phyloP scores from a whole-genome alignment of 2,329 filamentous ascomycete genomes.

The Colletotrichum incanum region DNA sequence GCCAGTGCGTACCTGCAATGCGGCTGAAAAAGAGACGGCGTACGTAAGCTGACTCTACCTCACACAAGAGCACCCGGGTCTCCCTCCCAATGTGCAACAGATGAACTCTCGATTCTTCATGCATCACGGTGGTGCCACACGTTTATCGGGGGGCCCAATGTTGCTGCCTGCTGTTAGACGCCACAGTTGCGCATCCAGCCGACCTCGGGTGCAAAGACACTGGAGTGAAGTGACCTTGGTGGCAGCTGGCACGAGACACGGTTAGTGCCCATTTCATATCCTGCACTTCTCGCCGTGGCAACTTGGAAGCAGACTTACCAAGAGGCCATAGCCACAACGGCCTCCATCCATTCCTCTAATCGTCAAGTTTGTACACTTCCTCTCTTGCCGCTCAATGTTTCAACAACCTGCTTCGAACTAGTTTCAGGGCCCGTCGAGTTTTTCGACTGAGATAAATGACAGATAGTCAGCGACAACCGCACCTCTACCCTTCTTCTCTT shows the following conservation, averaged over 20 bases:
- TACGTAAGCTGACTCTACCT: constrained; percentile 22
- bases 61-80: constrained; percentile 2
- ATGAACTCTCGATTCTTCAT: constrained; percentile 12
- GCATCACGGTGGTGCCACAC: not conserved
- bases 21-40: constrained; percentile 19
- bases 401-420: not conserved
- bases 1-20: constrained; percentile 31
- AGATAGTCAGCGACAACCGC: not conserved
- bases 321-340: not conserved
- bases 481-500: not conserved
- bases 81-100: not conserved
- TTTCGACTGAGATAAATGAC: too few species aligned
- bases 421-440: not conserved
- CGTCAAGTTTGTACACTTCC: not conserved
- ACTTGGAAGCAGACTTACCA: not conserved
- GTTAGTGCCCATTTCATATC: not conserved
- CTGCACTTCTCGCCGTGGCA: not conserved
- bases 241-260: not conserved
- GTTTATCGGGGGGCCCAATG: not conserved
- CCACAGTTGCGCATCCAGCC: not conserved
- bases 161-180: not conserved
- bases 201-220: too few species aligned
- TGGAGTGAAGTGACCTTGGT: too few species aligned
- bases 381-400: not conserved
- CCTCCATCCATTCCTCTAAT: constrained; percentile 13